A percentile compares a stretch with the other conserved stretches of the same genome.
Conservation (phyloP, 495 filamentous ascomycete species). For the Penicillium maclennaniae region DNA sequence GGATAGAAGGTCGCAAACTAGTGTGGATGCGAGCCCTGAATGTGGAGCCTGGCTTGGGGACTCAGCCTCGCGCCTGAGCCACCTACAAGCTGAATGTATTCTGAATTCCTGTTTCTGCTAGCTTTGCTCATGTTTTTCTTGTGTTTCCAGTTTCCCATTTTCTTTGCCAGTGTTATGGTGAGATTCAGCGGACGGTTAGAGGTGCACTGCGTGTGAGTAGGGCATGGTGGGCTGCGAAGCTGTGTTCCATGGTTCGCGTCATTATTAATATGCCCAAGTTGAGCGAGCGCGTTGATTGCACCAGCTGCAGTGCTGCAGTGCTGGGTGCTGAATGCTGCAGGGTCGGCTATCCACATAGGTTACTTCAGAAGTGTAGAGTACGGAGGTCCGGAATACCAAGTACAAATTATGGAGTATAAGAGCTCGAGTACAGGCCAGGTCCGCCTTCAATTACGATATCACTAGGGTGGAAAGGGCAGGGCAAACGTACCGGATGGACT, state of each 20-base stretch:
- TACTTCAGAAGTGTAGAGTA: neutral
- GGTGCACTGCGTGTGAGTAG: neutral
- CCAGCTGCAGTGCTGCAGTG: too few relatives aligned
- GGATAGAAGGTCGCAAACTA: conserved; percentile 20
- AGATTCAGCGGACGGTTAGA: neutral
- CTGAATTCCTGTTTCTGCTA: neutral
- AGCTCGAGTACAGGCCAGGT: too few relatives aligned
- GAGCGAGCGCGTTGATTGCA: conserved; percentile 7
- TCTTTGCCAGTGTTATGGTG: neutral
- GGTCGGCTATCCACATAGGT: conserved; percentile 3
- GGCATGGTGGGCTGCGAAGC: conserved; percentile 1
- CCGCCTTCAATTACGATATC: too few relatives aligned
- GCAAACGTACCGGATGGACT: too few relatives aligned
- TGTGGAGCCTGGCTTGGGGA: conserved; percentile 22
- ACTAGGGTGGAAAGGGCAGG: too few relatives aligned
- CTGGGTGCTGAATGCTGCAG: neutral
- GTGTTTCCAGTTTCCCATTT: neutral
- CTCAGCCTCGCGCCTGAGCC: conserved; percentile 24
- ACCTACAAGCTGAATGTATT: neutral
- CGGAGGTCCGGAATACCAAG: neutral
- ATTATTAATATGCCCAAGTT: conserved; percentile 14
- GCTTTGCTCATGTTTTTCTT: neutral
- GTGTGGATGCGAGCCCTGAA: conserved; percentile 33
- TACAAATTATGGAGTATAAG: neutral
- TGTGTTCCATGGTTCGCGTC: conserved; percentile 19